Conservation (phyloP, 306 rosid species). For the Mucuna pruriens region DNA sequence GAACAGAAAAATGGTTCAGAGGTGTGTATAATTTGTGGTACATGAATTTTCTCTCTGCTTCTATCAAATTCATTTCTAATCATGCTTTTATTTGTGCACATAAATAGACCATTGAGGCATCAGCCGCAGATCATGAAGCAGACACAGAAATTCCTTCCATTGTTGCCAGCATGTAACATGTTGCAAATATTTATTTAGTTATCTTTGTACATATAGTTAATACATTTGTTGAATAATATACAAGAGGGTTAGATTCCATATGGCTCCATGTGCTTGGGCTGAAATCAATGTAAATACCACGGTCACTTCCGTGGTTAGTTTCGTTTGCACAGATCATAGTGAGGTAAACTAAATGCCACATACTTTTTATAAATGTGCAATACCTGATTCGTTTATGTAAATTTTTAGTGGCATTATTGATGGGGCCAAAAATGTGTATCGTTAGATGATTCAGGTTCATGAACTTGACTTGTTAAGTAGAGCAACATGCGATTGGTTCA, state of each 20-base stretch:
- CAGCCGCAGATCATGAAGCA: conserved; percentile 65
- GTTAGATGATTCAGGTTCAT: not conserved
- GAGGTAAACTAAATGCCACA: conserved; percentile 34
- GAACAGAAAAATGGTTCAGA: conserved; percentile 54
- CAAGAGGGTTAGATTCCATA: conserved; percentile 35
- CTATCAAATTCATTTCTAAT: conserved; percentile 5
- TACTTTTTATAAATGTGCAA: conserved; percentile 12
- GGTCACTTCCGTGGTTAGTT: conserved; percentile 14
- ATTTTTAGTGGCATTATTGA: conserved; percentile 27
- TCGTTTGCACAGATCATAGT: conserved; percentile 12
- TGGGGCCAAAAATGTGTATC: conserved; percentile 27
- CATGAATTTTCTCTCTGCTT: not conserved
- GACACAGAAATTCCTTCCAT: conserved; percentile 75
- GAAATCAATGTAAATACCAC: conserved; percentile 33
- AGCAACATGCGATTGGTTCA: not conserved
- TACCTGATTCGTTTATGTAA: conserved; percentile 25
- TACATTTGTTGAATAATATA: conserved; percentile 50
- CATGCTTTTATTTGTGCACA: conserved; percentile 29
- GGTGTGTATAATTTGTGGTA: conserved; percentile 45
- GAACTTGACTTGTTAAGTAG: not conserved
- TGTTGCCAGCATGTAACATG: conserved; percentile 87
- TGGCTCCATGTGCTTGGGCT: conserved; percentile 16
- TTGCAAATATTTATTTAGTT: conserved; percentile 41
- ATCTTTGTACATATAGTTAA: conserved; percentile 68
- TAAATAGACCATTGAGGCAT: conserved; percentile 46